Conservation (phyloP, 257 asterid genomes). For the Capsicum baccatum region DNA sequence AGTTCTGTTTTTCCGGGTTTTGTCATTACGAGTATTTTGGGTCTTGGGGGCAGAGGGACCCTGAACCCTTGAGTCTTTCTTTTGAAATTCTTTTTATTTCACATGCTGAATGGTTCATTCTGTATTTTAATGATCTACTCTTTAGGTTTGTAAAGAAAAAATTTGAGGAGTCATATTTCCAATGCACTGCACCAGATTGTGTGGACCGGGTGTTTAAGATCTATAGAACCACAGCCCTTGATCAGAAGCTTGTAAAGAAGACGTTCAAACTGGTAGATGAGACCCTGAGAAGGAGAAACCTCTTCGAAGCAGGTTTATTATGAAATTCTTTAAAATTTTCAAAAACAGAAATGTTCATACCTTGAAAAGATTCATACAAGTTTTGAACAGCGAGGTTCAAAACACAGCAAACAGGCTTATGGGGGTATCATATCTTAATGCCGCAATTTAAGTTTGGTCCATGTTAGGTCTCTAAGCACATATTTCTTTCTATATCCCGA, state of each 20-base stretch:
- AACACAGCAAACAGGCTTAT: conserved; percentile 30
- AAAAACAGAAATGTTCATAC: conserved; percentile 36
- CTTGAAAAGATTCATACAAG: conserved; percentile 27
- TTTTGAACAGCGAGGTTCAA: conserved; percentile 29
- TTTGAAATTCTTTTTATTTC: background rate
- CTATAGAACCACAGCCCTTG: conserved; percentile 94
- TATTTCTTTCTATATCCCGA: conserved; percentile 29
- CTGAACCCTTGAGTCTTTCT: background rate
- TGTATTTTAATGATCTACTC: conserved; percentile 26
- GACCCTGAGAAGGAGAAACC: conserved; percentile 92
- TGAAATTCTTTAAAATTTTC: conserved; percentile 40
- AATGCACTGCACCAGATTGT: conserved; percentile 89
- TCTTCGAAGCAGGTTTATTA: conserved; percentile 92
- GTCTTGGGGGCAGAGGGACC: background rate
- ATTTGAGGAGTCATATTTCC: conserved; percentile 95
- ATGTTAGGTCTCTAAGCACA: conserved; percentile 28
- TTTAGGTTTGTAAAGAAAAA: conserved; percentile 94
- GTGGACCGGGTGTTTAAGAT: conserved; percentile 96
- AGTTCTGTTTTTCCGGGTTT: background rate
- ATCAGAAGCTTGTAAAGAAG: conserved; percentile 97
- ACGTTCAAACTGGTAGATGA: conserved; percentile 98
- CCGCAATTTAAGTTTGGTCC: conserved; percentile 34
- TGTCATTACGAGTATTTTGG: background rate
- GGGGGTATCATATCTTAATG: conserved; percentile 37
- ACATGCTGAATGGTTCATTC: conserved; percentile 17